Percentiles rank a stretch among this genome's conserved stretches.
phyloP scores from a whole-genome alignment of 1,284 basidiomycete species.

The Malassezia pachydermatis region DNA sequence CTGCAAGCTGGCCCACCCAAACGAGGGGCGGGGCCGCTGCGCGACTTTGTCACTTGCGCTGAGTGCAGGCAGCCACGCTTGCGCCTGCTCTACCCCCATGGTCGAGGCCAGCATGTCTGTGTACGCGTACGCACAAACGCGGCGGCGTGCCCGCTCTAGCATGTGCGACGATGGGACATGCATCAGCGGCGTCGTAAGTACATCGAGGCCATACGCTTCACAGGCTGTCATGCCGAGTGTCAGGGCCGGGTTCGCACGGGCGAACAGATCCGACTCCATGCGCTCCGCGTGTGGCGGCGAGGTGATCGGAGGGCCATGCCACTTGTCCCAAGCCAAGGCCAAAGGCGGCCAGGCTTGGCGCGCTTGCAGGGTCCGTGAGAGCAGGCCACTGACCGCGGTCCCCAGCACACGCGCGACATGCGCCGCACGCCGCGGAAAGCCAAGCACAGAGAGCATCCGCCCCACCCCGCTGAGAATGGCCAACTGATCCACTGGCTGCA shows the following conservation, averaged over 20 bases:
- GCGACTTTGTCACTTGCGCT: constrained; percentile 2
- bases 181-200: constrained; percentile 29
- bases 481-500: constrained; percentile 40
- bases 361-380: constrained; percentile 20
- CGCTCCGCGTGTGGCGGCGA: background rate
- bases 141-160: constrained; percentile 25
- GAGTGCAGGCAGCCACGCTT: constrained; percentile 7
- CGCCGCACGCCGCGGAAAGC: constrained; percentile 33
- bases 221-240: constrained; percentile 40
- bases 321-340: background rate
- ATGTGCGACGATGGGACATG: constrained; percentile 33
- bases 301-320: background rate
- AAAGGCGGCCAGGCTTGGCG: background rate
- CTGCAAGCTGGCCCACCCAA: constrained; percentile 88
- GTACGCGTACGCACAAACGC: constrained; percentile 19
- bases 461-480: constrained; percentile 30
- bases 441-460: constrained; percentile 36
- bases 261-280: background rate
- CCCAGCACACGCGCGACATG: constrained; percentile 37
- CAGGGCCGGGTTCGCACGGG: constrained; percentile 22
- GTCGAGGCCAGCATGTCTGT: background rate
- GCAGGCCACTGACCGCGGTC: constrained; percentile 25
- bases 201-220: constrained; percentile 42
- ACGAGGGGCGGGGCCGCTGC: constrained; percentile 44
- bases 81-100: background rate